Conservation (phyloP, 306 rosid species). For the Elaeagnus macrophylla region DNA sequence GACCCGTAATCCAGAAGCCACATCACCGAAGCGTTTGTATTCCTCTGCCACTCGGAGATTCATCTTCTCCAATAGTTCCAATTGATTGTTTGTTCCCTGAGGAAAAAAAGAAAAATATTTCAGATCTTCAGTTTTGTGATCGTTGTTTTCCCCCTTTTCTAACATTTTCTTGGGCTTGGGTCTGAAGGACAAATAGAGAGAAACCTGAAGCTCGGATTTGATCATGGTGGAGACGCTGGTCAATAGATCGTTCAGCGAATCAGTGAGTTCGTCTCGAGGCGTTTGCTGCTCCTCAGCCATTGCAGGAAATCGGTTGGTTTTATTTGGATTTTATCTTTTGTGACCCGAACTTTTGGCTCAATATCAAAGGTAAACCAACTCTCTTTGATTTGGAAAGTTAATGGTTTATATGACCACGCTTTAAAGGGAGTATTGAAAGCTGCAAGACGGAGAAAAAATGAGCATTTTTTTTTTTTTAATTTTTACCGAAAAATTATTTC, state of each 20-base stretch:
- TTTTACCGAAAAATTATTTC: too few relatives aligned
- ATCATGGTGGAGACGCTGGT: conserved; percentile 64
- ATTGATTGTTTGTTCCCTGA: conserved; percentile 72
- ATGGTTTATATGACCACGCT: too few relatives aligned
- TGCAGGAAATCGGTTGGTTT: neutral
- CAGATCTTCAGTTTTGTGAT: neutral
- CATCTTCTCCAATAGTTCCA: conserved; percentile 85
- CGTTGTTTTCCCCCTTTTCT: neutral
- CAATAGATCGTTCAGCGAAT: conserved; percentile 57
- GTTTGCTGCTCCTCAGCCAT: conserved; percentile 28
- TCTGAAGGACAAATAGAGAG: neutral
- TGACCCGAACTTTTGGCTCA: too few relatives aligned
- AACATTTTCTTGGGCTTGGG: neutral
- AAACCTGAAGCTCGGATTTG: conserved; percentile 80
- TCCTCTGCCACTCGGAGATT: conserved; percentile 69
- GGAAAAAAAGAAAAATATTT: conserved; percentile 1
- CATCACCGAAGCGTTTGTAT: conserved; percentile 67
- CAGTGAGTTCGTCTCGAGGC: conserved; percentile 45
- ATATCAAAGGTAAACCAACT: too few relatives aligned
- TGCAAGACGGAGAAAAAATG: too few relatives aligned
- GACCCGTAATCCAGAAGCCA: conserved; percentile 82
- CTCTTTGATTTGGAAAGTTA: too few relatives aligned
- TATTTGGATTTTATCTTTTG: too few relatives aligned
- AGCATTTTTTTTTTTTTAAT: too few relatives aligned
- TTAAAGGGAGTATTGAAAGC: too few relatives aligned